Evolutionary conservation across 495 filamentous ascomycete genomes (phyloP), one percentile per base, ranked within the genome.

Genomic region (Umbilicaria muhlenbergii): DNA sequence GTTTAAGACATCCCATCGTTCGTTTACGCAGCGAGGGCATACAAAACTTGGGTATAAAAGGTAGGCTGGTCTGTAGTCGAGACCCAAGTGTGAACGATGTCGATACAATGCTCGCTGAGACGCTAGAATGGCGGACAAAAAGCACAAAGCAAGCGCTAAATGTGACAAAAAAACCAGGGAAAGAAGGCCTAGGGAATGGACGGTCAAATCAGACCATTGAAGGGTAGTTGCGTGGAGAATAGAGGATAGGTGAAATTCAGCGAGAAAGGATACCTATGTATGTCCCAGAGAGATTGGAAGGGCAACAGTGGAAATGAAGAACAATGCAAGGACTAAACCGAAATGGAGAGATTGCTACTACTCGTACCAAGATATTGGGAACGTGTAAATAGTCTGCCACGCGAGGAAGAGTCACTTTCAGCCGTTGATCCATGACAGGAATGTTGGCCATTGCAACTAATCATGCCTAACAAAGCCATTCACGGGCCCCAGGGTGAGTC

Each of bases 281-380:
- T 28, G 34, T 31, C 16, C 37, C 11, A 47, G 38, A 42, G 42
- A 44, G 34, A 46, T 49, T 46, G 39, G 11, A 34, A 32, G 41
- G 28, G 34, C 38, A 49, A 49, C 38, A 47, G 51, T 44, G 40
- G 41, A 48, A 48, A 48, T 48, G 46, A 36, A 43, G 28, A 10
- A 37, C 19, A 44, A 33, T 14, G 31, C 38, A 15, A 34, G 33
- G 34, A 14, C 17, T 19, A 24, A 11, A 13, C 40, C 40, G 46
- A 48, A 43, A 43, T 48, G 42, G 24, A 28, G 8, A 28, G 24
- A 28, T 28, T 28, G 24, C 24, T 8, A 28, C 24, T 28, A 10
- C 7, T 28, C 7, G 19, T 21, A 21, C 19, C 19, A 21, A 21
- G 19, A 21, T 2, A 21, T 21, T 21, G 24, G 24, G 7, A 10